Evolutionary conservation across 2,329 filamentous ascomycete genomes (phyloP), one percentile per base, ranked within the genome.

Genomic region (Diaporthe sp.): DNA sequence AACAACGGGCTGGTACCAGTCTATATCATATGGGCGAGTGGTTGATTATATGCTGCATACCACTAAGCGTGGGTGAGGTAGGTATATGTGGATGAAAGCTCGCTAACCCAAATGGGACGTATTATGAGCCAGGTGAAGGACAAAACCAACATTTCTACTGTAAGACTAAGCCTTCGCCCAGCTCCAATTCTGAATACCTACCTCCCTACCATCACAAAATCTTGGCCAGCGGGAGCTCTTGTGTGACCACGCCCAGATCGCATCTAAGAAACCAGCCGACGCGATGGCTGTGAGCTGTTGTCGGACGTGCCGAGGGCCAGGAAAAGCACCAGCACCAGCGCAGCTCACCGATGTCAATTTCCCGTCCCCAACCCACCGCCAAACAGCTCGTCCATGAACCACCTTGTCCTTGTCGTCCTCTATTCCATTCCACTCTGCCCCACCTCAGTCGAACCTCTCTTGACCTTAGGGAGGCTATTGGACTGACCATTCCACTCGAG

Each of bases 271-370:
- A 1, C 4, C 25, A 25, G 4, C 19, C n/a, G 34, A 70, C n/a
- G 34, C 34, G 22, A 70, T 31, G 65, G 65, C 34, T 55, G 49
- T 39, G 65, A 55, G 49, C 49, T 55, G 65, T 70, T 42, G 65
- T 70, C 65, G 49, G 65, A 53, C 49, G 65, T 42, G 65, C 65
- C 49, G 65, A 31, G 10, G n/a, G 65, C 34, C 34, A 31, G 28
- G 28, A 15, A 51, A 19, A 25, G 39, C 37, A 44, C 13, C 49
- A 39, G 46, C 49, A 53, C 6, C 31, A 68, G 46, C 22, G 19
- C 65, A 55, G 42, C 28, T 28, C n/a, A 28, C 49, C 34, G n/a
- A 55, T 28, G 65, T 28, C 65, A 42, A 42, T 55, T 31, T 42
- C 49, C 49, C 49, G n/a, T 42, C 31, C n/a, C 65, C 65, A 70